Percentiles rank a stretch among this genome's conserved stretches.
Evolutionary conservation across 441 rosid species (phyloP).

Genomic region (Pelargonium myrrhifolium): DNA sequence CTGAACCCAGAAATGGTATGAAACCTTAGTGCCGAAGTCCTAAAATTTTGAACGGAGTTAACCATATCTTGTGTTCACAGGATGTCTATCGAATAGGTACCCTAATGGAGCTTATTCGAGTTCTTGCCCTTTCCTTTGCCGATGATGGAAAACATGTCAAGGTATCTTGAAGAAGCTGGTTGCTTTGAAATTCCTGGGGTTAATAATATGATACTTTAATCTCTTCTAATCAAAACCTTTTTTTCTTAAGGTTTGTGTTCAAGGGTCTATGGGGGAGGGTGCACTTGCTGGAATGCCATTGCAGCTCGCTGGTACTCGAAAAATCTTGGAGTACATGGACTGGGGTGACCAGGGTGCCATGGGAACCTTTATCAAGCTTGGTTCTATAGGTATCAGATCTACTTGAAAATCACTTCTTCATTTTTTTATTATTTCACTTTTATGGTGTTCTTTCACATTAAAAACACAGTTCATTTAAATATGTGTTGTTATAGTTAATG

Average conservation of each 20-base stretch:
- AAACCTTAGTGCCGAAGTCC: conserved; percentile 7
- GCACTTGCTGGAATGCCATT: conserved; percentile 96
- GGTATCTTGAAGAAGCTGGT: conserved; percentile 29
- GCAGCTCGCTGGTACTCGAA: conserved; percentile 84
- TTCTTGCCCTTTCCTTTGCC: conserved; percentile 79
- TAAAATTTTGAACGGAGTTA: conserved; percentile 11
- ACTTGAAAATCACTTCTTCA: no score
- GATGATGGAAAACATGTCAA: conserved; percentile 92
- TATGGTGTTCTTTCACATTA: no score
- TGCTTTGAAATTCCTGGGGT: neutral
- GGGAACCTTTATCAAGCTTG: conserved; percentile 72
- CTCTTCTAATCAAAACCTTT: conserved; percentile 10
- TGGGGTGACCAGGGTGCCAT: conserved; percentile 81
- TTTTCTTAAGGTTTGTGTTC: conserved; percentile 77
- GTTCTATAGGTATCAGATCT: conserved; percentile 77
- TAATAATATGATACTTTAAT: neutral
- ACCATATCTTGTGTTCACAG: conserved; percentile 41
- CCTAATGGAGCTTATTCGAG: conserved; percentile 83
- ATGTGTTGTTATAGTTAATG: no score
- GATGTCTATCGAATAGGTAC: conserved; percentile 98
- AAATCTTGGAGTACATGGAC: conserved; percentile 92
- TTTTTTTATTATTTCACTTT: no score
- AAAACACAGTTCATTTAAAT: no score
- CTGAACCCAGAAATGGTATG: conserved; percentile 90
- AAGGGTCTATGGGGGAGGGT: conserved; percentile 96